Conservation (phyloP, 176 grass and related monocot genomes). For the bread wheat (Triticum aestivum) region IWGSC_CS_RefSeq_v2.1 NC_057802.1:553381522-553382021, state of each 20-base stretch:
- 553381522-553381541: too few relatives aligned
- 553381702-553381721: not conserved
- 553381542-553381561: not conserved
- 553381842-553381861: conserved; percentile 51
- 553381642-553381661: not conserved
- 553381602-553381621: not conserved
- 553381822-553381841: conserved; percentile 45
- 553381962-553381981: not conserved
- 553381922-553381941: conserved; percentile 30
- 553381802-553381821: conserved; percentile 62
- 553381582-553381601: not conserved
- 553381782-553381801: conserved; percentile 52
- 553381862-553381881: conserved; percentile 23
- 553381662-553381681: not conserved
- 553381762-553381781: conserved; percentile 60
- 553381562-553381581: not conserved
- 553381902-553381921: conserved; percentile 30
- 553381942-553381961: conserved; percentile 17
- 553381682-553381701: too few relatives aligned
- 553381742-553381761: conserved; percentile 68
- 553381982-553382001: conserved; percentile 22
- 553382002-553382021: conserved; percentile 47
- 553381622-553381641: too few relatives aligned
- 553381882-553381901: conserved; percentile 28
- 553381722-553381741: conserved; percentile 47